Evolutionary conservation across 2,329 filamentous ascomycete genomes (phyloP), one percentile per base, ranked within the genome.

Genomic region (Sarocladium brachiariae): DNA sequence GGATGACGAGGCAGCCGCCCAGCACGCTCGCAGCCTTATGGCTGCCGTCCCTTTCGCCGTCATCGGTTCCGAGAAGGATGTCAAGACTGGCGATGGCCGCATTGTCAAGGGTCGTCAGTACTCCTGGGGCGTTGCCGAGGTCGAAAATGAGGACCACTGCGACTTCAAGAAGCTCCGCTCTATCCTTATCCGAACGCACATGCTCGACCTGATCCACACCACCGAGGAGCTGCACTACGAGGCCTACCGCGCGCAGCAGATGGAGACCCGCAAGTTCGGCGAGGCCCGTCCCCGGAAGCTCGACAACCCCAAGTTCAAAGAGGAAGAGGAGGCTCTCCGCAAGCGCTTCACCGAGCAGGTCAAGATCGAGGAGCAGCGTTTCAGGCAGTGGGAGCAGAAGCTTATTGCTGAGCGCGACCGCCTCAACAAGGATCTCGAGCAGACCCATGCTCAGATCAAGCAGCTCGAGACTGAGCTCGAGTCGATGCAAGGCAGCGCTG

Each of bases 251-350:
- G 93, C 93, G 51, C 89, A 95, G 73, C 95, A 99, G 75, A 99
- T 99, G 93, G 93, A 99, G 80, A 99, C 93, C 48, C 84, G 93
- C 75, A 99, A 99, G 76, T 97, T 99, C 62, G 93, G 93, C 72
- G 95, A 99, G 77, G 92, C 91, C 53, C 85, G 92, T 59, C 93
- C 93, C 61, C 82, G 92, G 73, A 99, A 99, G 83, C 80, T 99
- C 63, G 93, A 99, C 77, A 99, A 99, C 80, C 93, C 93, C 75
- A 99, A 99, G 80, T 99, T 97, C 83, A 99, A 99, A 83, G 93
- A 99, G 71, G 93, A 99, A 74, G 93, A 99, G 69, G 93, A 99
- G 80, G 88, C 89, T 55, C 84, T 99, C 58, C 86, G 93, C 74
- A 99, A 99, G 84, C 84, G 95, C 62, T 99, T 99, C 76, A 99